Evolutionary conservation across 2,329 filamentous ascomycete species (phyloP), one percentile per base, ranked within the genome.

Genomic region (Clonostachys rhizophaga): DNA sequence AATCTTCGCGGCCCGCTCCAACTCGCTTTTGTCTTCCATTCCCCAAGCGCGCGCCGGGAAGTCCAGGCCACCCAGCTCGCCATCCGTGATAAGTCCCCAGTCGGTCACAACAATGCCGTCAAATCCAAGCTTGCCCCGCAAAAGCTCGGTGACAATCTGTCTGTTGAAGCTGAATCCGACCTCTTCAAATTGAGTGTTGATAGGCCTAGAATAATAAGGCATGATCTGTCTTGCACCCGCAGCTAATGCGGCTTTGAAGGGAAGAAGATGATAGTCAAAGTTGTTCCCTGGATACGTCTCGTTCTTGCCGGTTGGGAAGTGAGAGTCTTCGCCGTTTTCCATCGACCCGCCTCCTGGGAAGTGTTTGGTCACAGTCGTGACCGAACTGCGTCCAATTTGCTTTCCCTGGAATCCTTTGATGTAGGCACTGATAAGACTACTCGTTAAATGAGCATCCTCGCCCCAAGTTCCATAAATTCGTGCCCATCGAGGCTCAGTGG

Each of bases 151-250:
- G 42, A 79, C 65, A 34, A 79, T 69, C 3, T 59, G 64, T 50
- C 72, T 75, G 60, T 78, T 78, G 59, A 79, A 76, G 0, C 67
- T 67, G 52, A 78, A 75, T 0, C 68, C 75, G 8, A 76, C 70
- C 13, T 70, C 56, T 53, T 75, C 71, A 46, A 67, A 74, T 18
- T 70, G 55, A 1, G 70, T 71, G 3, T 67, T 70, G 16, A 76
- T 66, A 0, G 75, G 74, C 1, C 70, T 63, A 0, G 70, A 72
- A 52, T 76, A 76, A 56, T 74, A 75, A 0, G 72, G 72, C 74
- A 78, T 76, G 47, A 78, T 76, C 50, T 77, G 74, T 3, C 72
- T 57, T 0, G 73, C 67, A 14, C 74, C 73, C 3, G 71, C 73
- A 2, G 66, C 69, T 35, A 77, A 74, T 8, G 74, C 73, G 1